Base-by-base conservation (phyloP, 305 asterid species). In the Fraxinus latifolia region DNA sequence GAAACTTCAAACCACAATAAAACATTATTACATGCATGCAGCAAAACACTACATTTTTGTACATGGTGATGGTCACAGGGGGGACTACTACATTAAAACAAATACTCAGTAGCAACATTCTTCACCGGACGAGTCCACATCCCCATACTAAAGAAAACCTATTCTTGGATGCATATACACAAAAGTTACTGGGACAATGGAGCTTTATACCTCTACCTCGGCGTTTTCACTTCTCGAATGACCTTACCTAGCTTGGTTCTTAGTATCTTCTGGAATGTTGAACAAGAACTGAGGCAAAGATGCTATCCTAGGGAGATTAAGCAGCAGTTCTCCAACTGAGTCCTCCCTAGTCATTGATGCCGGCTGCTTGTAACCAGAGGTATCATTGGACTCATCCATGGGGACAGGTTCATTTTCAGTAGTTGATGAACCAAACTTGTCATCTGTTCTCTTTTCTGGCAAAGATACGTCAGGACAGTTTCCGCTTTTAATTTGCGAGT, bases 341-440 rank as follows among this genome's bases (percentile, higher is more conserved):
- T 94, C 99, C 85, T 90, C 92, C 89, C 97, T 86, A 9, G 98
- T 85, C 94, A 95, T 89, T 1, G 91, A 58, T 3, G 86, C 79
- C 1, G 76, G 60, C 81, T 83, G 84, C 77, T 86, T 88, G 29
- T 79, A 25, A 21, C 80, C 80, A 3, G 82, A 84, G 21, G 74
- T 74, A 76, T 81, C 89, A 34, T 83, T 85, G 21, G 78, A 33
- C 71, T 78, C 85, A 1, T 55, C 80, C 32, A 60, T 84, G 60
- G 68, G 62, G 21, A 36, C 11, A 25, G 79, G 14, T 71, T 82
- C 85, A 79, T 82, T 82, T 17, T 77, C 91, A 44, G 84, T 42
- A 42, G 79, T 36, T 31, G 81, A 81, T 14, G 34, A 77, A 42
- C 78, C 42, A 25, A 68, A 31, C 25, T 73, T 7, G 33, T 77